A percentile compares a stretch with the other conserved stretches of the same genome.
These are phyloP conservation scores for Kodamaea suecica DNA, from an alignment of 1,139 yeast genomes.

Conservation along the genomic window DNA sequence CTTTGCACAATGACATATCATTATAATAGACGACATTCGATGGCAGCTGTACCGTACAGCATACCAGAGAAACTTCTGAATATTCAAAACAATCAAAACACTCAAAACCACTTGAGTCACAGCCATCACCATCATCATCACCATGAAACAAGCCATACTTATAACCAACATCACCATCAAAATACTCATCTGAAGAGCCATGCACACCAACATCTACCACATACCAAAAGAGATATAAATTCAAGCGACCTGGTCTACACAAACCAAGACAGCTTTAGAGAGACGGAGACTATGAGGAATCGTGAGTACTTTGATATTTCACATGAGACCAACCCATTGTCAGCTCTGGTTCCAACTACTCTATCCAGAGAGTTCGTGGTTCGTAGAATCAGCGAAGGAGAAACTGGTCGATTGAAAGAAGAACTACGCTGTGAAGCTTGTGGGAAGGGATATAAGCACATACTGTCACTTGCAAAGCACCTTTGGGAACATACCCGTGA, in stretches of 20 bases:
- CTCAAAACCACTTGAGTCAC: constrained; percentile 12
- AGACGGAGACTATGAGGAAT: too few relatives aligned
- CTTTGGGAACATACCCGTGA: constrained; percentile 84
- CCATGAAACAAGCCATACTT: constrained; percentile 13
- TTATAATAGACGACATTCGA: constrained; percentile 33
- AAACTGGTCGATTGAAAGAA: constrained; percentile 77
- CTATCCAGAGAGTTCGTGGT: constrained; percentile 74
- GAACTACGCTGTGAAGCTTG: constrained; percentile 86
- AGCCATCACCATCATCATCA: constrained; percentile 11
- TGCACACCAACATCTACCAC: background rate
- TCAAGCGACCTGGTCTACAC: too few relatives aligned
- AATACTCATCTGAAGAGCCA: constrained; percentile 40
- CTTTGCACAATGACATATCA: constrained; percentile 16
- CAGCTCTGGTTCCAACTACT: constrained; percentile 15
- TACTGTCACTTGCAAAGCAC: constrained; percentile 74
- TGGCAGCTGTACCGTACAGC: constrained; percentile 31
- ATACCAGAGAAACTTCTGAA: constrained; percentile 24
- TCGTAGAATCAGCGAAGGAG: constrained; percentile 81
- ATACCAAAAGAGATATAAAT: background rate
- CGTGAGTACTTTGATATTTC: too few relatives aligned
- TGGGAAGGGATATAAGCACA: constrained; percentile 86
- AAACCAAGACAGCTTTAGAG: too few relatives aligned
- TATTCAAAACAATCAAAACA: constrained; percentile 18
- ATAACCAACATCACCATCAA: constrained; percentile 8
- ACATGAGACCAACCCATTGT: background rate